Percentiles rank a stretch among this genome's conserved stretches.
Evolutionary conservation across 1,139 yeast genomes (phyloP).

Genomic region (Yamadazyma songkhlaensis): DNA sequence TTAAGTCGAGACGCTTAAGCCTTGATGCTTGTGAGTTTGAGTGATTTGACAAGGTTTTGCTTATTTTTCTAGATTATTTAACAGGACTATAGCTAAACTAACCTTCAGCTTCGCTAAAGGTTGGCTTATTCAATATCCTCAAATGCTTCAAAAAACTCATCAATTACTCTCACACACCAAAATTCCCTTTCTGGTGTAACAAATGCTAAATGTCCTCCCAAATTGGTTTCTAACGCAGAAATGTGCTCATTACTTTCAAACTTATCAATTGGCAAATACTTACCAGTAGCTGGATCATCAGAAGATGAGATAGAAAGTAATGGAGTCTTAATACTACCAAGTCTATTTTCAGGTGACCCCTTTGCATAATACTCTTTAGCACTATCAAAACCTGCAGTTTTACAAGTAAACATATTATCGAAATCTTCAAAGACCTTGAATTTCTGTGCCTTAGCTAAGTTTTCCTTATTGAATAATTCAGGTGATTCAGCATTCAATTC

Average conservation of each 20-base stretch:
- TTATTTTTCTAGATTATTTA: too few relatives aligned
- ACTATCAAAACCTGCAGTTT: slow-evolving; percentile 65
- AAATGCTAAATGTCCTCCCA: slow-evolving; percentile 65
- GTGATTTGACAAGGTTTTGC: too few relatives aligned
- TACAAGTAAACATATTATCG: slow-evolving; percentile 72
- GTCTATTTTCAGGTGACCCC: slow-evolving; percentile 61
- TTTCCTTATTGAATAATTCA: slow-evolving; percentile 29
- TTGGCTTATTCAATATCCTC: slow-evolving; percentile 25
- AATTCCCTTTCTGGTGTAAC: slow-evolving; percentile 57
- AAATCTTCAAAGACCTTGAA: slow-evolving; percentile 53
- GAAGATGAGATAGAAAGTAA: slow-evolving; percentile 62
- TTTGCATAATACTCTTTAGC: slow-evolving; percentile 71
- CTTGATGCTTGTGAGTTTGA: too few relatives aligned
- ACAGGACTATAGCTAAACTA: too few relatives aligned
- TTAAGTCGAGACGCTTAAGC: too few relatives aligned
- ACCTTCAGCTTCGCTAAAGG: too few relatives aligned
- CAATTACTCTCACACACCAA: slow-evolving; percentile 71
- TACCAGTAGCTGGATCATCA: slow-evolving; percentile 84
- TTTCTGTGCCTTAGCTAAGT: slow-evolving; percentile 26
- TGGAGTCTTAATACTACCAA: slow-evolving; percentile 62
- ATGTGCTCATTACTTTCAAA: slow-evolving; percentile 30
- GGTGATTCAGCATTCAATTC: slow-evolving; percentile 44
- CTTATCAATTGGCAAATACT: slow-evolving; percentile 30
- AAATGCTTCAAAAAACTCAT: slow-evolving; percentile 57
- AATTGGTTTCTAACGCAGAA: slow-evolving; percentile 40